A percentile compares a stretch with the other conserved stretches of the same genome.
These are phyloP conservation scores for Ceratobasidium sp. DNA, from an alignment of 1,284 basidiomycete genomes.

Conservation along the genomic window DNA sequence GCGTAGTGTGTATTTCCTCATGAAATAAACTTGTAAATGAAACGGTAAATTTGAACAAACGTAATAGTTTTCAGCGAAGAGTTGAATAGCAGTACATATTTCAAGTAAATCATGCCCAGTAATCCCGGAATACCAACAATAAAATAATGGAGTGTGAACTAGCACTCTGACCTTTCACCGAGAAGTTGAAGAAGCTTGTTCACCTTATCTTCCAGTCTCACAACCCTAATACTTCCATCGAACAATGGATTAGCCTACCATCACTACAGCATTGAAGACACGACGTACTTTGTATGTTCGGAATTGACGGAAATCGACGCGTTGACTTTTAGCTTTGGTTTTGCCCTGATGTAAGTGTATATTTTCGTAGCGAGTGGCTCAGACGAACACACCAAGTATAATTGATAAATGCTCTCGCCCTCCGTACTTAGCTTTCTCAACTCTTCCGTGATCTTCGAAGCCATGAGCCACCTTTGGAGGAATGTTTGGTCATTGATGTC, in stretches of 20 bases:
- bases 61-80: no score
- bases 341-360: no score
- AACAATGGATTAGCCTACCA: not conserved
- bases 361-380: no score
- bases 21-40: no score
- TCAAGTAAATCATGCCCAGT: no score
- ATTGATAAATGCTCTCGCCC: conserved; percentile 14
- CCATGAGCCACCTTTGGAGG: conserved; percentile 6
- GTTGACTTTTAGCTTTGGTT: not conserved
- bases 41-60: no score
- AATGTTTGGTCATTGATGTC: conserved; percentile 23
- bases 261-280: not conserved
- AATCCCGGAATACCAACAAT: not conserved
- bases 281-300: not conserved
- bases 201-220: not conserved
- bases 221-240: not conserved
- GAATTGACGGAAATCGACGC: not conserved
- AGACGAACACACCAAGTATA: conserved; percentile 4
- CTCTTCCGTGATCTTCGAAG: not conserved
- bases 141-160: not conserved
- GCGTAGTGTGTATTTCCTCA: no score
- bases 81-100: no score
- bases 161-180: no score
- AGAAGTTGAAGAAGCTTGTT: not conserved
- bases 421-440: conserved; percentile 8